Evolutionary conservation across 768 basidiomycete genomes (phyloP), one percentile per base, ranked within the genome.

Genomic region (Panaeolus papilionaceus): DNA sequence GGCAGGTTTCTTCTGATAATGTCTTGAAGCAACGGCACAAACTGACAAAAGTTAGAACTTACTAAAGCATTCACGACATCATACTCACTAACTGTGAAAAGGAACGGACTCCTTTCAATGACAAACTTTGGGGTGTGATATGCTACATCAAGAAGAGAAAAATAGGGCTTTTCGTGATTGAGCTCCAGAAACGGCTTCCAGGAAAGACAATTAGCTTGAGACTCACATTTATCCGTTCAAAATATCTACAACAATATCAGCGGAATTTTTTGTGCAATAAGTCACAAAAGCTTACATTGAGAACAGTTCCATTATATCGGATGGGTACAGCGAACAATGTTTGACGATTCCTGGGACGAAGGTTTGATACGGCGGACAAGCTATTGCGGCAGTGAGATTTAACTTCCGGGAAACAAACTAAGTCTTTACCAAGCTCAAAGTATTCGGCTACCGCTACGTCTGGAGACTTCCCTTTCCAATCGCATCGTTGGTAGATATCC

Each of bases 21-120:
- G 90, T 40, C 91, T 83, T 47, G 91, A 87, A 0, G 92, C 86
- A 18, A 90, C 84, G 3, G 91, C 88, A 74, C 91, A 92, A 44
- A 94, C 89, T 89, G 74, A 4, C 9, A 38, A 40, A 23, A 39
- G 45, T 62, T 63, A 45, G 49, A 26, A 66, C 54, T 42, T 8
- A 58, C 7, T 42, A 28, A 14, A 7, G 39, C 54, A 38, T 65
- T 40, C 10, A n/a, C 28, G 14, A 68, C 10, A 12, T 44, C 12
- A 58, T 26, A 84, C 84, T 80, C 68, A 88, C 88, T 79, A 69
- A 88, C 85, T 58, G 87, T 88, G 76, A 89, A 88, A 14, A 88
- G 78, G 72, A 88, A 88, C 9, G 88, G 88, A 66, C 82, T 82
- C 8, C 82, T 80, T 77, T 85, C 84, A 62, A 89, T 84, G 26